Evolutionary conservation across 2,329 filamentous ascomycete genomes (phyloP).

Genomic region (Balansia obtecta): DNA sequence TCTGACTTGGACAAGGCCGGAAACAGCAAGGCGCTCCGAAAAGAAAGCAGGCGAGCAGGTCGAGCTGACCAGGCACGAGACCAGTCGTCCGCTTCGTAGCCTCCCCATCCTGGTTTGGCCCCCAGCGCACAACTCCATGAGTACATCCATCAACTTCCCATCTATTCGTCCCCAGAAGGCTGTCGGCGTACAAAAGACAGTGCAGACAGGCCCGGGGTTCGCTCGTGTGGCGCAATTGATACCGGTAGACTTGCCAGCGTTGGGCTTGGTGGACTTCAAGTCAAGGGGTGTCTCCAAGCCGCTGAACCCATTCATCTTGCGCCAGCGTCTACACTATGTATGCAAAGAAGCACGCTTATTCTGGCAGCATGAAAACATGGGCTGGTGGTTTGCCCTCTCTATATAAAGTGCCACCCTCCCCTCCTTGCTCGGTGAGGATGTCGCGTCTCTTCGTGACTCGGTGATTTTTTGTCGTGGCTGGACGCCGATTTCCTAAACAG

Average conservation of each 20-base stretch:
- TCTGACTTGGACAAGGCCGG: too few species aligned
- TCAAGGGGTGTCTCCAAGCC: background rate
- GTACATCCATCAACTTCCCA: background rate
- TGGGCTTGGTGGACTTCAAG: background rate
- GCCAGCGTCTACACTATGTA: too few species aligned
- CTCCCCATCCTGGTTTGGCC: background rate
- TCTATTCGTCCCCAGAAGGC: background rate
- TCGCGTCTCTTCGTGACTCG: too few species aligned
- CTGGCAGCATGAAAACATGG: background rate
- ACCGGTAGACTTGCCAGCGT: background rate
- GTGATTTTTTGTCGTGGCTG: too few species aligned
- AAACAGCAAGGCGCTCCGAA: too few species aligned
- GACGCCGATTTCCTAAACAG: too few species aligned
- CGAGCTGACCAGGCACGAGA: background rate
- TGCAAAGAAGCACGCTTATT: background rate
- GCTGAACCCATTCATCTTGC: background rate
- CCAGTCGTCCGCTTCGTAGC: background rate
- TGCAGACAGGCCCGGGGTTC: background rate
- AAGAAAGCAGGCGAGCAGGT: too few species aligned
- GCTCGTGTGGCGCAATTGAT: too few species aligned
- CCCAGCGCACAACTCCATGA: background rate
- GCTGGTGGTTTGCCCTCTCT: background rate
- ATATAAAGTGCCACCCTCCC: background rate
- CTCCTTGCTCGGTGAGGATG: background rate
- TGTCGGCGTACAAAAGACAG: background rate